These are phyloP conservation scores for Gnetum montanum DNA, from an alignment of 75 land plant genomes.

Conservation along the genomic window DNA sequence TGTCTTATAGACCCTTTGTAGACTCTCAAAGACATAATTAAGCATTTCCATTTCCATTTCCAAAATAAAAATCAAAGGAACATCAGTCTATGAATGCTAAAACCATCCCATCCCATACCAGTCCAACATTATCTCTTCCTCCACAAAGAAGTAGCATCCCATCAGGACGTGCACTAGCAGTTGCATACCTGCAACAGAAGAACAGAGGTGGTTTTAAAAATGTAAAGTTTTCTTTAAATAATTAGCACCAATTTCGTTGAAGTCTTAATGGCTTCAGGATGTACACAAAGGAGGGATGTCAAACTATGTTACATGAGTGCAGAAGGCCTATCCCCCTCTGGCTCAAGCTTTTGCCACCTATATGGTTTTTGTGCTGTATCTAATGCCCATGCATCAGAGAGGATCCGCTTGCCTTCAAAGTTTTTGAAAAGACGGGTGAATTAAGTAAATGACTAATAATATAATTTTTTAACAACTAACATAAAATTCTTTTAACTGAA, in stretches of 20 bases:
- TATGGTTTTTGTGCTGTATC: conserved; percentile 91
- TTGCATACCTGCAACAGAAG: conserved; percentile 71
- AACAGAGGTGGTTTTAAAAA: conserved; percentile 1
- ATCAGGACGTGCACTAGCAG: conserved; percentile 98
- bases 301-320: conserved; percentile 86
- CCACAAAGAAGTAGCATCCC: conserved; percentile 95
- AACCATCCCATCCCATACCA: too few relatives aligned
- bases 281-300: too few relatives aligned
- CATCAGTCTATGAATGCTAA: too few relatives aligned
- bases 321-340: conserved; percentile 79
- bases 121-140: conserved; percentile 83
- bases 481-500: neutral
- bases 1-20: too few relatives aligned
- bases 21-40: too few relatives aligned
- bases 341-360: conserved; percentile 69
- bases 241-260: too few relatives aligned
- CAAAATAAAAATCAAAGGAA: too few relatives aligned
- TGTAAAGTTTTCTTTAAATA: neutral
- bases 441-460: neutral
- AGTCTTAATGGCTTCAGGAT: too few relatives aligned
- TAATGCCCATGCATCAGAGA: conserved; percentile 79
- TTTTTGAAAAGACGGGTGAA: neutral
- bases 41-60: too few relatives aligned
- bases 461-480: neutral
- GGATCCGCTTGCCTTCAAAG: conserved; percentile 51